These are phyloP conservation scores for Fusarium succisae DNA, from an alignment of 2,329 filamentous ascomycete genomes.

Conservation along the genomic window DNA sequence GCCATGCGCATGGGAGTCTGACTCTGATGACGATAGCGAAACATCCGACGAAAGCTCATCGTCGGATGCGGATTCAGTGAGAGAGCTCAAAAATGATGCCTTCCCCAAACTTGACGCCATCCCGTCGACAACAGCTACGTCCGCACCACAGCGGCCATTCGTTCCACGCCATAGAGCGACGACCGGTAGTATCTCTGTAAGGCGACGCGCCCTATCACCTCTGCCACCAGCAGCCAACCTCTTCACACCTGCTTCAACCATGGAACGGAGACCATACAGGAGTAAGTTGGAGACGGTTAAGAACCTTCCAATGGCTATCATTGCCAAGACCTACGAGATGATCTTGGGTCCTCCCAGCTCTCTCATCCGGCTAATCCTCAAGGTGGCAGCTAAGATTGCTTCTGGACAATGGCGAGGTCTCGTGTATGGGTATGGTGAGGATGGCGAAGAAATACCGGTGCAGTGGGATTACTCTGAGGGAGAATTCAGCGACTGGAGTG, in stretches of 20 bases:
- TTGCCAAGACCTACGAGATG: slow-evolving; percentile 80
- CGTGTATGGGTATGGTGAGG: slow-evolving; percentile 63
- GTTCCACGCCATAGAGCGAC: slow-evolving; percentile 38
- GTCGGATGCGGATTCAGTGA: slow-evolving; percentile 26
- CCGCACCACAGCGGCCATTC: slow-evolving; percentile 20
- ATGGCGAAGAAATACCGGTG: slow-evolving; percentile 64
- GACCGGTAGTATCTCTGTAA: slow-evolving; percentile 41
- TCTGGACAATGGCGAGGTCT: slow-evolving; percentile 70
- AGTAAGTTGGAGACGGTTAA: slow-evolving; percentile 39
- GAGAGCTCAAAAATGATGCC: not conserved
- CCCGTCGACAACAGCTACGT: not conserved
- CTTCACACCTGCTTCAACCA: slow-evolving; percentile 59
- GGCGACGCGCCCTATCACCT: slow-evolving; percentile 67
- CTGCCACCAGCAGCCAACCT: slow-evolving; percentile 75
- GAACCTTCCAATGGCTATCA: slow-evolving; percentile 61
- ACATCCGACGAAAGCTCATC: slow-evolving; percentile 42
- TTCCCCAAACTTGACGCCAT: not conserved
- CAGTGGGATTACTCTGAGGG: slow-evolving; percentile 71
- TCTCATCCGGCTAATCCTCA: slow-evolving; percentile 80
- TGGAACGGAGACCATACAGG: slow-evolving; percentile 35
- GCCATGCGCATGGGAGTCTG: slow-evolving; percentile 38
- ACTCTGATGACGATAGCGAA: slow-evolving; percentile 36
- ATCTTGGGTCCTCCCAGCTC: slow-evolving; percentile 83
- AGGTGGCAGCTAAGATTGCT: slow-evolving; percentile 80
- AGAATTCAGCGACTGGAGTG: slow-evolving; percentile 63